Percentiles rank a stretch among this genome's conserved stretches.
Evolutionary conservation across 2,329 filamentous ascomycete genomes (phyloP).

Genomic region (Botrytis hyacinthi): DNA sequence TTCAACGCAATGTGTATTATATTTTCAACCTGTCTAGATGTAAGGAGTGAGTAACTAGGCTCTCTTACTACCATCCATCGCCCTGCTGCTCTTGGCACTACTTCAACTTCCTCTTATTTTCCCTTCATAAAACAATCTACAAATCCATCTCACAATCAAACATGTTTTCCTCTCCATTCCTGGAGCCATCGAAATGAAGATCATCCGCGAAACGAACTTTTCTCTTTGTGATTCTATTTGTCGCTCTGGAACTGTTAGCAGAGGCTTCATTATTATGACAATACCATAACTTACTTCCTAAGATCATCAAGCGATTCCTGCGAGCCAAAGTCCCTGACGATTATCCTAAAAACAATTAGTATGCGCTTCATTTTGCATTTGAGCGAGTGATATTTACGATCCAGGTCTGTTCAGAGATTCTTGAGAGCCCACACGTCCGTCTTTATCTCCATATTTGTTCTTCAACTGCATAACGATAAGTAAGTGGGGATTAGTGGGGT

Average conservation of each 20-base stretch:
- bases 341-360: background rate
- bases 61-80: background rate
- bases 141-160: background rate
- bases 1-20: background rate
- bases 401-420: background rate
- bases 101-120: background rate
- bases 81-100: background rate
- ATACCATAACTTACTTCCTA: background rate
- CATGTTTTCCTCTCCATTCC: background rate
- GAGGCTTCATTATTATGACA: too few relatives aligned
- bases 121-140: fast-evolving
- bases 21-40: background rate
- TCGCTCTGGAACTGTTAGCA: background rate
- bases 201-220: background rate
- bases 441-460: background rate
- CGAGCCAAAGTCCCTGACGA: background rate
- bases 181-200: background rate
- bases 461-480: background rate
- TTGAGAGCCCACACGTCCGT: too few relatives aligned
- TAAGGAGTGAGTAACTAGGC: too few relatives aligned
- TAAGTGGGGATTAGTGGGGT: too few relatives aligned
- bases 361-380: fast-evolving
- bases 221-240: background rate
- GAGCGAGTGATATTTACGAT: background rate
- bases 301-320: background rate